Conservation (phyloP, 2,329 filamentous ascomycete species). For the Exophiala alcalophila region DNA sequence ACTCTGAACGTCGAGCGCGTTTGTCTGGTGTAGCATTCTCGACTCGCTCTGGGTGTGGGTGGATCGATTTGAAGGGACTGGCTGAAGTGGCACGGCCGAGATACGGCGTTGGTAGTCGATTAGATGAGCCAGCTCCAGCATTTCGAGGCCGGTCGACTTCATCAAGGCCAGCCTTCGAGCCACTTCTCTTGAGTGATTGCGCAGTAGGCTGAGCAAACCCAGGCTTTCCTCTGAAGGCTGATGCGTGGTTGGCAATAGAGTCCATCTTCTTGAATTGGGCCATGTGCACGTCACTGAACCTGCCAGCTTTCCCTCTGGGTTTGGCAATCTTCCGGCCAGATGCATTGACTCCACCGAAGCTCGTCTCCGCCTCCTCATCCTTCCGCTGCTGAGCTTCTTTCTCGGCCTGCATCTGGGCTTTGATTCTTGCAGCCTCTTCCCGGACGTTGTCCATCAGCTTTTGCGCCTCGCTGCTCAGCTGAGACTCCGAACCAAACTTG, state of each 20-base stretch:
- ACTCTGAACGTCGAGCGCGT: constrained; percentile 64
- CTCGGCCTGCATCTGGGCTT: constrained; percentile 63
- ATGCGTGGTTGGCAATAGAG: constrained; percentile 83
- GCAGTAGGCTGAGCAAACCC: constrained; percentile 41
- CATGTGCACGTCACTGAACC: constrained; percentile 83
- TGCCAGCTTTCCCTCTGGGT: constrained; percentile 71
- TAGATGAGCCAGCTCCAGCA: constrained; percentile 40
- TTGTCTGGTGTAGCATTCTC: constrained; percentile 55
- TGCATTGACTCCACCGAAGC: constrained; percentile 34
- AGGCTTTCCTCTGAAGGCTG: constrained; percentile 59
- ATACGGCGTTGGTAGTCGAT: constrained; percentile 35
- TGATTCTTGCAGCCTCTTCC: constrained; percentile 68
- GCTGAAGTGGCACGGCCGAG: constrained; percentile 26
- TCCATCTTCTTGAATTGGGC: constrained; percentile 96
- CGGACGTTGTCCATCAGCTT: constrained; percentile 65
- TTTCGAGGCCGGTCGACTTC: constrained; percentile 47
- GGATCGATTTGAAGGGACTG: constrained; percentile 35
- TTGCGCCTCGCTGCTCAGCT: constrained; percentile 51
- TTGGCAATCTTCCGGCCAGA: constrained; percentile 70
- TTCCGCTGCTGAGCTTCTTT: constrained; percentile 55
- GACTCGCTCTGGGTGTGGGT: constrained; percentile 31
- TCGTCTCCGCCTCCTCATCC: constrained; percentile 46
- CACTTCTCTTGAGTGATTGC: constrained; percentile 51
- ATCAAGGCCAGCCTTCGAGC: constrained; percentile 64
- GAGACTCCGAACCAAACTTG: constrained; percentile 43